Conservation (phyloP, 768 basidiomycete species). For the Nidula microcarpa region DNA sequence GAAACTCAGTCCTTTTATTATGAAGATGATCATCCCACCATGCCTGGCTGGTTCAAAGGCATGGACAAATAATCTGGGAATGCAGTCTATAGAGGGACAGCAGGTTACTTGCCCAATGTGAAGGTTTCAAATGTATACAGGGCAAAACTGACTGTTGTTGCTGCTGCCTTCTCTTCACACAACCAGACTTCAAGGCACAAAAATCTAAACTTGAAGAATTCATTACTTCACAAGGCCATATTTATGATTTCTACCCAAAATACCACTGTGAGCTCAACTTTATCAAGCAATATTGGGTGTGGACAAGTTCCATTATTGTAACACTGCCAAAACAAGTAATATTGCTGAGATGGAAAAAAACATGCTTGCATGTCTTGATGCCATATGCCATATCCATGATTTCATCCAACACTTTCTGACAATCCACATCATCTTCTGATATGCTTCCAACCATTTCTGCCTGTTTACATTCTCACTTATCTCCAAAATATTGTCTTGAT, state of each 20-base stretch:
- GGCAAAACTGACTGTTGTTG: constrained; percentile 24
- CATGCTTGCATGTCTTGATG: constrained; percentile 21
- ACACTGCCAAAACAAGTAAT: constrained; percentile 12
- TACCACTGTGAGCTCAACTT: not conserved
- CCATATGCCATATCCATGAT: no score
- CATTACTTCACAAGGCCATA: constrained; percentile 7
- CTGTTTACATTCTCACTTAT: no score
- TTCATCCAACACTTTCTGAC: no score
- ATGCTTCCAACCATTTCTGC: no score
- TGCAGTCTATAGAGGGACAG: constrained; percentile 16
- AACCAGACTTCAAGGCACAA: constrained; percentile 13
- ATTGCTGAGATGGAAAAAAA: constrained; percentile 29
- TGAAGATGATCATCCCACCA: constrained; percentile 19
- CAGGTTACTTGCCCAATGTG: constrained; percentile 17
- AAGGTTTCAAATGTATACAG: constrained; percentile 23
- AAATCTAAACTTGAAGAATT: constrained; percentile 14
- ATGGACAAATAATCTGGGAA: constrained; percentile 28
- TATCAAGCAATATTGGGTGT: constrained; percentile 26
- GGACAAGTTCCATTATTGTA: constrained; percentile 23
- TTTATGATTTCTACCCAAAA: constrained; percentile 13
- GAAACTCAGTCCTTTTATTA: constrained; percentile 26
- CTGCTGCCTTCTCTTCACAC: constrained; percentile 9
- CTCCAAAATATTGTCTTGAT: no score
- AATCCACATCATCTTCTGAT: no score
- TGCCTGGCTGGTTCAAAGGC: constrained; percentile 31